phyloP scores from a whole-genome alignment of 257 asterid genomes.

The Fraxinus cuspidata region DNA sequence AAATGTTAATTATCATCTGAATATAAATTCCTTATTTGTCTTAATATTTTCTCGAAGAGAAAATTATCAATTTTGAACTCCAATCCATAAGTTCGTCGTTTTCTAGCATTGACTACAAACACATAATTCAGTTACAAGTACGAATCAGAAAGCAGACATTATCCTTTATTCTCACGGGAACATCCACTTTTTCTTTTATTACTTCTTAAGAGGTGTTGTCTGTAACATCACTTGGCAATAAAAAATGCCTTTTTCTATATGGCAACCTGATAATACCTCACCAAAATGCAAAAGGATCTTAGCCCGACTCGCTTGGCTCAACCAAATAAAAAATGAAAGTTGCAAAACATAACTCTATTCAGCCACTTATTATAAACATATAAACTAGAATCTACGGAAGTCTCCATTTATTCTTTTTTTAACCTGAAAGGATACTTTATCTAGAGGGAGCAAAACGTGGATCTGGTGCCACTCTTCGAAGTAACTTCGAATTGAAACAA shows the following conservation, averaged over 20 bases:
- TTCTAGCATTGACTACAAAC: not conserved
- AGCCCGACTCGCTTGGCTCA: not conserved
- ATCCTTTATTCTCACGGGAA: conserved; percentile 9
- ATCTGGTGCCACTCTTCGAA: conserved; percentile 36
- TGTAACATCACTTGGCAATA: conserved; percentile 6
- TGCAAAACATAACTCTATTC: conserved; percentile 4
- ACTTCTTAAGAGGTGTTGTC: not conserved
- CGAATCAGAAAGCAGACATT: conserved; percentile 2
- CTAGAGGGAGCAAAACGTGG: conserved; percentile 43
- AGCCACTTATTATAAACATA: not conserved
- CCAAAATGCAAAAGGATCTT: conserved; percentile 15
- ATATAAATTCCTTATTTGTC: not conserved
- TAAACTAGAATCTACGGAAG: conserved; percentile 25
- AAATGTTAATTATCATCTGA: not conserved
- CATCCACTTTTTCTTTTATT: not conserved
- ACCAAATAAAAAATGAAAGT: not conserved
- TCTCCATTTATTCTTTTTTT: conserved; percentile 4
- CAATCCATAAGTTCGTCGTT: too few relatives aligned
- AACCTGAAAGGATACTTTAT: not conserved
- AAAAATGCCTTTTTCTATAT: not conserved
- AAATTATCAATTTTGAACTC: too few relatives aligned
- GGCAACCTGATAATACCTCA: conserved; percentile 11
- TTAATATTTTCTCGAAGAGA: not conserved
- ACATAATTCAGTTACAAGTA: not conserved
- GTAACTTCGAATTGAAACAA: conserved; percentile 37